Conservation (phyloP, 805 yeast genomes). For the Saccharomycopsis microspora region DNA sequence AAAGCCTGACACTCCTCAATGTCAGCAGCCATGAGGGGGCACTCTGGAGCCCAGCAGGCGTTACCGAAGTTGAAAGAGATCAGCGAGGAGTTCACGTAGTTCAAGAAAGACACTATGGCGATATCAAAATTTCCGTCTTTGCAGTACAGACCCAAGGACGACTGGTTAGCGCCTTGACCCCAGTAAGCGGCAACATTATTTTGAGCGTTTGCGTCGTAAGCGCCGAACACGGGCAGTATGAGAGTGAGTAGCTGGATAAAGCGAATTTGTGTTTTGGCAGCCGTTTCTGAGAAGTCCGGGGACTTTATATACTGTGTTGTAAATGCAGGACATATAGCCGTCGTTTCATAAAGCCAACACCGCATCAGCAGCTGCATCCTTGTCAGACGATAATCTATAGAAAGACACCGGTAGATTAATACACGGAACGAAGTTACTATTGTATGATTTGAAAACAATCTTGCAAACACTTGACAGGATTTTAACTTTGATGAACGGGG, state of each 20-base stretch:
- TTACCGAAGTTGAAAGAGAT: conserved; percentile 34
- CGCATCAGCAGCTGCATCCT: too few relatives aligned
- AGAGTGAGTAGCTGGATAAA: conserved; percentile 20
- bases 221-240: conserved; percentile 23
- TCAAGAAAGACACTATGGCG: conserved; percentile 13
- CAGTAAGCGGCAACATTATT: conserved; percentile 53
- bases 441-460: too few relatives aligned
- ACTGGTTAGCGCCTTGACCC: conserved; percentile 51
- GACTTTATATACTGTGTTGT: too few relatives aligned
- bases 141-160: conserved; percentile 39
- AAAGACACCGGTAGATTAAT: too few relatives aligned
- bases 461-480: too few relatives aligned
- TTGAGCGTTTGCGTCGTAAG: conserved; percentile 25
- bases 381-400: too few relatives aligned
- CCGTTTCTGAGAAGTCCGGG: too few relatives aligned
- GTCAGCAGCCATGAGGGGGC: conserved; percentile 45
- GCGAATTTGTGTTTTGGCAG: too few relatives aligned
- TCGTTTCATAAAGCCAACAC: too few relatives aligned
- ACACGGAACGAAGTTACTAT: too few relatives aligned
- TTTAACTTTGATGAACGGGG: too few relatives aligned
- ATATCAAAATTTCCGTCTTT: conserved; percentile 38
- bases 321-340: too few relatives aligned
- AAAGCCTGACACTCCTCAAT: conserved; percentile 61
- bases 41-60: conserved; percentile 21
- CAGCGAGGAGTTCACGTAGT: conserved; percentile 30